Base-by-base conservation (phyloP, 306 rosid genomes). In the Sesbania bispinosa region DNA sequence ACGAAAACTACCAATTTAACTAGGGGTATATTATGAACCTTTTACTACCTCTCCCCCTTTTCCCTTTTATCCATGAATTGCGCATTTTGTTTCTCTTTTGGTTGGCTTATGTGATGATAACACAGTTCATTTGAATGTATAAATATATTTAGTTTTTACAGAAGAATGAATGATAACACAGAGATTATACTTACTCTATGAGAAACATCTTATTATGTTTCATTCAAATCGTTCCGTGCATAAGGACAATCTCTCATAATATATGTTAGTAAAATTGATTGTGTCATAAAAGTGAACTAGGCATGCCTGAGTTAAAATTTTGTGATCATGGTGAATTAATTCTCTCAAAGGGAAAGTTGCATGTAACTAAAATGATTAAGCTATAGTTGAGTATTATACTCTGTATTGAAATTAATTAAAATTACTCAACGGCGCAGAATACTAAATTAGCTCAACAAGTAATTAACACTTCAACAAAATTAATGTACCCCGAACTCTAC, bases 21-120 rank as follows among this genome's bases (percentile, higher is more conserved):
- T n/a, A n/a, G n/a, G n/a, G n/a, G n/a, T n/a, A n/a, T n/a, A n/a
- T n/a, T 66, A n/a, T n/a, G 11, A 66, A 54, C 30, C 66, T 65
- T 60, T 66, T 59, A 45, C 23, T 39, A 18, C 27, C 47, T 41
- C 41, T 64, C 3, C 29, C 27, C 23, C 30, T 47, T 19, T 68
- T 48, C n/a, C 73, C 20, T 55, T 75, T 75, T 75, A 29, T 32
- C 74, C 80, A 30, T 43, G 19, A 43, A 21, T 66, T 66, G 32
- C 68, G 74, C 74, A 32, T 53, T 30, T 66, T 75, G 60, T 20
- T 65, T 65, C 60, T 55, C 57, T 57, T n/a, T 75, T 26, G 65
- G 55, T n/a, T 8, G 61, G 57, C 53, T 63, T 51, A 52, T 74
- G 72, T 33, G 30, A 50, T 15, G 62, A 74, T 26, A n/a, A n/a